phyloP scores from a whole-genome alignment of 2,329 filamentous ascomycete genomes.

The Monosporascus sp. region DNA sequence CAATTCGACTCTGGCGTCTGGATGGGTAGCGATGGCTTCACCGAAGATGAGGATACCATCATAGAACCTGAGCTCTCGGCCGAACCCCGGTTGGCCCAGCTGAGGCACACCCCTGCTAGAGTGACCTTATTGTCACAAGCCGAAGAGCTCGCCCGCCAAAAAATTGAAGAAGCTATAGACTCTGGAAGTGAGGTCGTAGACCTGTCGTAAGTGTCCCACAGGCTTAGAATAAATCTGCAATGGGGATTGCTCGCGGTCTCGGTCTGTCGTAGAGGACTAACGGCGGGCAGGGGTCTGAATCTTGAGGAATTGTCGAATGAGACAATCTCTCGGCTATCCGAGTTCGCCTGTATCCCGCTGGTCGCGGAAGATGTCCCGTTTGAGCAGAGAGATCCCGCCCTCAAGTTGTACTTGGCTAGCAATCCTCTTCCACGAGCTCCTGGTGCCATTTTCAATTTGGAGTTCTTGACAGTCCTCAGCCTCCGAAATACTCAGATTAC shows the following conservation, averaged over 20 bases:
- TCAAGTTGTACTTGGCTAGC: constrained; percentile 56
- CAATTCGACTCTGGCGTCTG: constrained; percentile 66
- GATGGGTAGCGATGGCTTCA: constrained; percentile 54
- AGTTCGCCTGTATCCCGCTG: constrained; percentile 48
- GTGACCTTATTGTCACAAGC: constrained; percentile 26
- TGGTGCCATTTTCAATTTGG: constrained; percentile 53
- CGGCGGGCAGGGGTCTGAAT: not conserved
- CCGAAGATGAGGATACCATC: constrained; percentile 39
- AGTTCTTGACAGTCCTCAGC: constrained; percentile 58
- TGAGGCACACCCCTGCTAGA: constrained; percentile 24
- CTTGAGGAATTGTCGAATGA: constrained; percentile 45
- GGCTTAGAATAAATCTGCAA: not conserved
- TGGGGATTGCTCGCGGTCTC: not conserved
- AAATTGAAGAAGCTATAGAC: constrained; percentile 51
- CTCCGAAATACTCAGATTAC: constrained; percentile 58
- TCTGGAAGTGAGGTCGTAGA: constrained; percentile 54
- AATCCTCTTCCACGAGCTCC: constrained; percentile 56
- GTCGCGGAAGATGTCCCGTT: constrained; percentile 55
- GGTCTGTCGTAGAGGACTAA: not conserved
- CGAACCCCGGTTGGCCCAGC: constrained; percentile 32
- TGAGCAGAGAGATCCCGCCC: constrained; percentile 48
- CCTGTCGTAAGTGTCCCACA: constrained; percentile 47
- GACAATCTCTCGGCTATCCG: constrained; percentile 50
- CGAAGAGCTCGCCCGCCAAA: constrained; percentile 39
- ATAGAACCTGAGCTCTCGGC: constrained; percentile 27